Percentiles rank a stretch among this genome's conserved stretches.
Conservation (phyloP, 768 basidiomycete genomes). For the Serendipita sp. region DNA sequence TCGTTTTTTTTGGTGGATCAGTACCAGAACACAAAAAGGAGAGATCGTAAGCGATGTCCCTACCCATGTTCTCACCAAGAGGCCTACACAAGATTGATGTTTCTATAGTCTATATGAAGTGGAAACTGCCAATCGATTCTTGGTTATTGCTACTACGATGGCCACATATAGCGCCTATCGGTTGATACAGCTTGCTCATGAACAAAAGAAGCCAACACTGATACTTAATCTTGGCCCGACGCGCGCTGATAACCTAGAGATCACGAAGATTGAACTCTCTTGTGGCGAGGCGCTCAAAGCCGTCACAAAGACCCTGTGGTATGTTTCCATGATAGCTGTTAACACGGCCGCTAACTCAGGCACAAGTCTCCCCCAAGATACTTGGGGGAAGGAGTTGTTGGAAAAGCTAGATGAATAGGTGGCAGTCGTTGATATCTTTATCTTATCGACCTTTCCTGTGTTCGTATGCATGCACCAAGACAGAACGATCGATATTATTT, state of each 20-base stretch:
- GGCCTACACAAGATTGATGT: neutral
- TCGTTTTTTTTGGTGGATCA: constrained; percentile 84
- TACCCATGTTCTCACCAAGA: neutral
- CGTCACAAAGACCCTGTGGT: neutral
- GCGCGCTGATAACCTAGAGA: constrained; percentile 43
- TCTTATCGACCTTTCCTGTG: too few relatives aligned
- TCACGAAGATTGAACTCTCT: neutral
- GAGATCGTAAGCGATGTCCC: constrained; percentile 39
- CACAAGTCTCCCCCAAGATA: too few relatives aligned
- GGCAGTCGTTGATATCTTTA: too few relatives aligned
- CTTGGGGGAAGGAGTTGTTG: too few relatives aligned
- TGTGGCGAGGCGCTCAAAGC: neutral
- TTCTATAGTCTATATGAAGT: constrained; percentile 32
- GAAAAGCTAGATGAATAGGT: too few relatives aligned
- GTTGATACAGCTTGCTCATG: constrained; percentile 67
- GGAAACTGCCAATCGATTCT: constrained; percentile 43
- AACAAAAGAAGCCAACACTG: constrained; percentile 58
- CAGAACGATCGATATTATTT: too few relatives aligned
- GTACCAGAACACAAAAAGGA: constrained; percentile 48
- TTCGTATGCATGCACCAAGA: too few relatives aligned
- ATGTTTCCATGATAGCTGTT: neutral
- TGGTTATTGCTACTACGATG: constrained; percentile 77
- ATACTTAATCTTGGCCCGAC: constrained; percentile 80
- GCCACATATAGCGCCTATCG: constrained; percentile 88
- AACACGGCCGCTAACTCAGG: too few relatives aligned